Evolutionary conservation across 2,329 filamentous ascomycete genomes (phyloP), one percentile per base, ranked within the genome.

Genomic region (Ciborinia camelliae): DNA sequence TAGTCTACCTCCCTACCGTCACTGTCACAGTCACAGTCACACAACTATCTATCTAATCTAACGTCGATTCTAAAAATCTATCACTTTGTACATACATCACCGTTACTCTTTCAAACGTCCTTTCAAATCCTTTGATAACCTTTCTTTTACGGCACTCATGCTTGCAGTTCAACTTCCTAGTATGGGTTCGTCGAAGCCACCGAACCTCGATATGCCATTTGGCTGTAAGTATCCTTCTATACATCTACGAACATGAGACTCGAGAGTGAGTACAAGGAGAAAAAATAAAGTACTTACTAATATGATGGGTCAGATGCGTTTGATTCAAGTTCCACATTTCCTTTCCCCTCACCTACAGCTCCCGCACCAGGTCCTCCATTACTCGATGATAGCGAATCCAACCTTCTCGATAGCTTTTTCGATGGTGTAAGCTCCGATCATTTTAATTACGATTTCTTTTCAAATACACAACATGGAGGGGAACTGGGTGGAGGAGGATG

Each of bases 361-460:
- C 85, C 85, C 55, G 84, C 87, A 12, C 83, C 83, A 3, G 88
- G 87, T n/a, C 82, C 82, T 45, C 84, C 87, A 23, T 80, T 91
- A 48, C 81, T 91, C 67, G 84, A 86, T 69, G 85, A 87, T 70
- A 83, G 80, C 66, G 86, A 88, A 72, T 83, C 79, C 61, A 85
- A 81, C 70, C 78, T 84, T 65, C 78, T 91, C 23, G 81, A 82
- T 66, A 79, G 74, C 68, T 87, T 87, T 71, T 85, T 88, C 73
- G 79, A 83, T 63, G 79, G 80, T 63, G 79, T 87, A 64, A 79
- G 78, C 59, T 79, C 82, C 7, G 79, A 84, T 67, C 78, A 82
- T 41, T 83, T 81, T 71, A 79, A 78, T 64, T 77, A 78, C 66
- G 76, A 79, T 41, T 81, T 81, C 7, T 84, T 82, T 66, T 68